phyloP scores from a whole-genome alignment of 345 rosid species.

The Nephelium lappaceum region DNA sequence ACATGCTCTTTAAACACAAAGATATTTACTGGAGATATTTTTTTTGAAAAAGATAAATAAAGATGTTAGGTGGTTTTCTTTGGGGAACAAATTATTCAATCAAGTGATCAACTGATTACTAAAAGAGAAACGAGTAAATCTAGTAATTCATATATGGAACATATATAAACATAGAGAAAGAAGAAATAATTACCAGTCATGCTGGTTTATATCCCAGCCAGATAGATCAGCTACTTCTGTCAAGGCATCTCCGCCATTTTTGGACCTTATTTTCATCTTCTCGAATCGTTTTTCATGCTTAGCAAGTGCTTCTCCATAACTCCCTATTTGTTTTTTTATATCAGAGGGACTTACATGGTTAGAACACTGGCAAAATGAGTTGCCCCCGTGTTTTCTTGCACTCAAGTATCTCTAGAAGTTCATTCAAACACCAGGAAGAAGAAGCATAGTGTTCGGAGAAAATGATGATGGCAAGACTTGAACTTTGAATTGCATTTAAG shows the following conservation, averaged over 20 bases:
- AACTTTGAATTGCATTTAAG: background rate
- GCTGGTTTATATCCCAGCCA: background rate
- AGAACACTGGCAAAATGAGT: slow-evolving; percentile 9
- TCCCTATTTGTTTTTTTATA: background rate
- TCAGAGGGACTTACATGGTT: background rate
- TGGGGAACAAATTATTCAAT: too few relatives aligned
- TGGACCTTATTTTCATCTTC: background rate
- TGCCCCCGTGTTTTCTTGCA: background rate
- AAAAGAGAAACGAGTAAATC: too few relatives aligned
- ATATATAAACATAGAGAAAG: background rate
- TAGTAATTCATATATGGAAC: too few relatives aligned
- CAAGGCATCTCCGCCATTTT: background rate
- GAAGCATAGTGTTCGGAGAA: background rate
- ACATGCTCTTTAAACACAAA: too few relatives aligned
- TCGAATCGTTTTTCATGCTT: background rate
- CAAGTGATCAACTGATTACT: too few relatives aligned
- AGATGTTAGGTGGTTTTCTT: too few relatives aligned
- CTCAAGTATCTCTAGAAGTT: background rate
- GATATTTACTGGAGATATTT: too few relatives aligned
- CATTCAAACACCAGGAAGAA: slow-evolving; percentile 2
- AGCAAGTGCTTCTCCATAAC: background rate
- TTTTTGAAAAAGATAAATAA: too few relatives aligned
- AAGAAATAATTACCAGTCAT: background rate
- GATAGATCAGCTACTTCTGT: slow-evolving; percentile 1
- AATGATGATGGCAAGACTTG: background rate